These are phyloP conservation scores for Termitomyces sp. DNA, from an alignment of 768 basidiomycete species.

Conservation along the genomic window DNA sequence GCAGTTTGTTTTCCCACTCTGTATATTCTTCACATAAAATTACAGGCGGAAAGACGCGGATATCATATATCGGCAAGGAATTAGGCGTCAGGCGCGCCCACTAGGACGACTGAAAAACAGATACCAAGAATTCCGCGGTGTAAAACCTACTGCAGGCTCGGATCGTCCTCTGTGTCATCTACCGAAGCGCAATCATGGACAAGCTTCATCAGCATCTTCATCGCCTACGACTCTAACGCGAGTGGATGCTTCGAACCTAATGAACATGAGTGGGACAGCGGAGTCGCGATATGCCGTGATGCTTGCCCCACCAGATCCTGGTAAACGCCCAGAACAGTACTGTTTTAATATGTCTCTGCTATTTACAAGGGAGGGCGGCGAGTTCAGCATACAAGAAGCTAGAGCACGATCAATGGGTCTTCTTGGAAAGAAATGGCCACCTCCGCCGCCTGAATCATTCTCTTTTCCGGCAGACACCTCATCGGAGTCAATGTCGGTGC, in stretches of 20 bases:
- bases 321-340: slow-evolving; percentile 66
- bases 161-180: slow-evolving; percentile 20
- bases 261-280: slow-evolving; percentile 30
- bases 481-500: slow-evolving; percentile 28
- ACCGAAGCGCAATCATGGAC: slow-evolving; percentile 19
- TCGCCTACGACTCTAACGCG: slow-evolving; percentile 25
- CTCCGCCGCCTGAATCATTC: slow-evolving; percentile 43
- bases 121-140: slow-evolving; percentile 73
- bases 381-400: slow-evolving; percentile 84
- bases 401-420: slow-evolving; percentile 79
- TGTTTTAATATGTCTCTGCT: slow-evolving; percentile 64
- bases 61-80: slow-evolving; percentile 73
- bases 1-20: background rate
- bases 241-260: slow-evolving; percentile 16
- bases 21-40: background rate
- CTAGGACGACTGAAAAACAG: slow-evolving; percentile 77
- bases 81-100: slow-evolving; percentile 76
- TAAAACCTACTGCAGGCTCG: slow-evolving; percentile 19
- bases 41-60: slow-evolving; percentile 73
- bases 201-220: slow-evolving; percentile 22
- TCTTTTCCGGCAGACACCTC: slow-evolving; percentile 11
- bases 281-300: slow-evolving; percentile 64
- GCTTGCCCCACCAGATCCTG: slow-evolving; percentile 62
- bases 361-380: slow-evolving; percentile 69
- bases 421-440: slow-evolving; percentile 80